Evolutionary conservation across 2,329 filamentous ascomycete genomes (phyloP), one percentile per base, ranked within the genome.

Genomic region (Tolypocladium pustulatum): DNA sequence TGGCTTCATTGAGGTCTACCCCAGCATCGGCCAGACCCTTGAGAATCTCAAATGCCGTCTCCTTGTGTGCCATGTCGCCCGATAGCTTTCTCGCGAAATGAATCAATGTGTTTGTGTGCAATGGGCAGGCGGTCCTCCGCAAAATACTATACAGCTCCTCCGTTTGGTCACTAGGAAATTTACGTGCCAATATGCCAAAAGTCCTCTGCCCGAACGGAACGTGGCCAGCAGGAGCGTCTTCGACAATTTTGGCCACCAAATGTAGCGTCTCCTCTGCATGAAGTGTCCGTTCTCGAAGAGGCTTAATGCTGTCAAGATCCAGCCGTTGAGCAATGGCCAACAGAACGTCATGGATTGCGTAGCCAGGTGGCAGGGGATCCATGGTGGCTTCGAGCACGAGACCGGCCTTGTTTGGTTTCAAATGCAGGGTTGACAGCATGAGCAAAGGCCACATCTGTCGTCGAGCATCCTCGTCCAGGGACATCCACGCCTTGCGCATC

Each of bases 81-180:
- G 81, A 78, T 32, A 86, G 66, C 4, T 69, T 73, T 49, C 69
- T 69, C 3, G 79, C 79, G 51, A 82, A 74, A 2, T 81, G 77
- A 2, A 82, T 65, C 20, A 73, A 67, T 0, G 81, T 83, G 60
- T 78, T 68, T 12, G 63, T 61, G 52, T 77, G 72, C 5, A 81
- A 59, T 5, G 62, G 61, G 32, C 72, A 67, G 0, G 62, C 59
- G 9, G 66, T 62, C 22, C 62, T 59, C 7, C 61, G 58, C 10
- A 81, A 62, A 10, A 72, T 66, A 3, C 63, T 59, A 58, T 76
- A 76, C 1, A 81, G 64, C 13, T 71, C 65, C 65, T 63, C 55
- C 46, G 68, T 59, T 59, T 73, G 71, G 27, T 68, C 65, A 9
- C 59, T 59, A 1, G 69, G 67, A 4, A 75, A 59, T 4, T 65